Base-by-base conservation (phyloP, 441 rosid species). In the Pelargonium citronellum region DNA sequence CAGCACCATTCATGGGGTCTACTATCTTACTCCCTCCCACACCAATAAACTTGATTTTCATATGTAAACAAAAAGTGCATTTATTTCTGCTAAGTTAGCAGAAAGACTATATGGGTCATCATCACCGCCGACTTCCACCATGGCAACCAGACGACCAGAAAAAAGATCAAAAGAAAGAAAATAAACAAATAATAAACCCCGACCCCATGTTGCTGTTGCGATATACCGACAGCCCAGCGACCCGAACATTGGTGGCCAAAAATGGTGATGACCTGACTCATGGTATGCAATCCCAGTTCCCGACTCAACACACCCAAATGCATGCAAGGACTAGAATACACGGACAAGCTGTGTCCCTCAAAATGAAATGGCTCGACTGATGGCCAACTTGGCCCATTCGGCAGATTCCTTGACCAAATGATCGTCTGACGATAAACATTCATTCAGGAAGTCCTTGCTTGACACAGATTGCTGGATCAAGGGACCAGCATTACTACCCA, bases 351-450 rank as follows among this genome's bases (percentile, higher is more conserved):
- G 76, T 67, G 24, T 75, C 78, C 30, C 80, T 88, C 87, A 87
- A 84, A 83, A 83, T 73, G 91, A 83, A 62, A 85, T 81, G 65
- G 91, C 89, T 60, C 87, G 87, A 71, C 74, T 81, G 62, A 88
- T 84, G 77, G 93, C 91, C 82, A 82, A 80, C 74, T 85, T 88
- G 60, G 89, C 88, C 93, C 93, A 88, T 83, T 88, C 86, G 16
- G 86, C 86, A 67, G 86, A 83, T 80, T 83, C 86, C 76, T 83
- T 83, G 47, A 83, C 77, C 80, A 86, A 74, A 77, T 78, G 83
- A 75, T 88, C 93, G 10, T 88, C 91, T n/a, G 89, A 85, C 1
- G 85, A 81, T 71, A 88, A 85, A 71, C 93, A 88, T 70, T 88
- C 91, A 62, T 79, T 85, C 44, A 88, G 81, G 75, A 88, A 86